Base-by-base conservation (phyloP, 2,329 filamentous ascomycete genomes). In the Lojkania enalia region DNA sequence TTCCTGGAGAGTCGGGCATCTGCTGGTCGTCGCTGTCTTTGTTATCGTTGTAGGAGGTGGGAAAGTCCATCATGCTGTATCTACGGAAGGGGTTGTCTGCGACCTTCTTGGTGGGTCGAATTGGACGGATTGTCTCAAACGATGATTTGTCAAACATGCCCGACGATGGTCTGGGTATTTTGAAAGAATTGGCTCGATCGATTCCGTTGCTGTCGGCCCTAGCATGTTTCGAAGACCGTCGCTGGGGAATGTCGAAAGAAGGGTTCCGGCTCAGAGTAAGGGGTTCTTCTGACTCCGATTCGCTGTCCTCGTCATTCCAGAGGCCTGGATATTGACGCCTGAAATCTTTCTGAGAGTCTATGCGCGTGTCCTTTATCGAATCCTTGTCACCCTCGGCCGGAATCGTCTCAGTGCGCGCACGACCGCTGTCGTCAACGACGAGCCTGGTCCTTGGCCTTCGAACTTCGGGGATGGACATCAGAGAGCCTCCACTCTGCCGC, bases 351-450 rank as follows among this genome's bases (percentile, higher is more conserved):
- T 62, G 60, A 2, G 58, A 52, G 11, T 55, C 47, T 15, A 46
- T 55, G 4, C 55, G 50, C 4, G 48, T 19, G 6, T 70, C 64
- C 14, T 60, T 56, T 11, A 64, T 62, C 6, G 64, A 63, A 14
- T 64, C 62, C 2, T 65, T 66, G 1, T 67, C 68, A 4, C 69
- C 63, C 1, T 69, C 64, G 1, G 57, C 55, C 35, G 64, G 55
- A 20, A 67, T 59, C n/a, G 73, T 75, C 52, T 76, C 72, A 4
- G 75, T 75, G 9, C 75, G 65, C 30, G 75, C 75, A 32, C 69
- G 65, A 12, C 75, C 75, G 39, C 64, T 72, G 49, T 76, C 74
- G 50, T 77, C 75, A 25, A 78, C 69, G 27, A 77, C 64, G 15
- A 78, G 68, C 5, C 74, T 71, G 35, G 71, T 72, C 38, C 69